Base-by-base conservation (phyloP, 768 basidiomycete genomes). In the Lactarius deliciosus region DNA sequence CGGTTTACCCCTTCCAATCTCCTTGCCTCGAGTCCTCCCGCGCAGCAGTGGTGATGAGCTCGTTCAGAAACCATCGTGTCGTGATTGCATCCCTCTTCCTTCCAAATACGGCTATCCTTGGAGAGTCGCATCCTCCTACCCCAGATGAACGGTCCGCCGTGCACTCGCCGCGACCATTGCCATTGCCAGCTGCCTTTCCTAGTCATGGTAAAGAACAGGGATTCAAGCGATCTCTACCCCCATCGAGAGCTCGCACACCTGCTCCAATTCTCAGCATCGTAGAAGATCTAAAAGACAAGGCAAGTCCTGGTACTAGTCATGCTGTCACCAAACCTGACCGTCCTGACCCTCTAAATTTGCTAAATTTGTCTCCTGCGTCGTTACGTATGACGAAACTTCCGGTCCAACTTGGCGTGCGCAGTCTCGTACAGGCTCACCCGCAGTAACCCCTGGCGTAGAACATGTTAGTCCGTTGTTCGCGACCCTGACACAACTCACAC, bases 1-100 rank as follows among this genome's bases (percentile, higher is more conserved):
- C 36, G 30, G 47, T 20, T n/a, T 53, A 41, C 25, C 50, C 61
- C 50, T 40, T 43, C 57, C 41, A 40, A 54, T 38, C 47, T 30
- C 65, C n/a, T 57, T 28, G 15, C 60, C 60, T 50, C 47, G 47
- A 32, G 34, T 32, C 61, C 38, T 50, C 50, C 43, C 36, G 56
- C 36, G 56, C 56, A 8, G 38, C 18, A 57, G 16, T 32, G 32
- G 18, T 76, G 66, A 91, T 91, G 90, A 82, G 82, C 74, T 87
- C 90, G 43, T 83, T 91, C 73, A 81, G 87, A 63, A 85, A 85
- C 76, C 88, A 90, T 75, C 81, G 92, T 38, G 82, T 90, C 63
- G 80, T 93, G 75, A 87, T 94, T 75, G 92, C 91, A 18, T 88
- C 89, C n/a, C 86, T 93, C 65, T 92, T 94, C 74, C 85, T 93